phyloP scores from a whole-genome alignment of 2,329 filamentous ascomycete species.

The Drechslerella coelobrocha region DNA sequence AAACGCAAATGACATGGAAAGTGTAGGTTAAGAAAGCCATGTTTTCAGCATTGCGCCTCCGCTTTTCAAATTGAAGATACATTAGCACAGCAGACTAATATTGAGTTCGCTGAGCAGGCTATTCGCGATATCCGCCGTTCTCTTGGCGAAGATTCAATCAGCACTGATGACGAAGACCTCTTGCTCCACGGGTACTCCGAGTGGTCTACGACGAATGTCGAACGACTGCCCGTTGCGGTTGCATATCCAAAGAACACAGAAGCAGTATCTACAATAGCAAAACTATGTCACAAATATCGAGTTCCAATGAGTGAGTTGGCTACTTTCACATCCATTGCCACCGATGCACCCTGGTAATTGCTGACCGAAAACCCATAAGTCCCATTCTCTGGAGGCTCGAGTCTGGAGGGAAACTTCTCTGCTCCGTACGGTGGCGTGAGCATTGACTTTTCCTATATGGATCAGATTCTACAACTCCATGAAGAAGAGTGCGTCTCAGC shows the following conservation, averaged over 20 bases:
- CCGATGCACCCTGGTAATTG: background rate
- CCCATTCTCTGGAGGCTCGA: constrained; percentile 84
- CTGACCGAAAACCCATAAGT: constrained; percentile 57
- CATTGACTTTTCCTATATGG: constrained; percentile 89
- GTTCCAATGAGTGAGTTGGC: constrained; percentile 70
- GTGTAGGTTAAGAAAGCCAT: constrained; percentile 43
- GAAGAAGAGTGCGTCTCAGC: constrained; percentile 67
- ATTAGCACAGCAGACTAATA: background rate
- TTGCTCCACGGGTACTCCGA: constrained; percentile 71
- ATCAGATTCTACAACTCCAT: constrained; percentile 78
- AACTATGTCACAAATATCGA: constrained; percentile 77
- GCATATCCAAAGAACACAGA: constrained; percentile 69
- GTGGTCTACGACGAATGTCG: constrained; percentile 70
- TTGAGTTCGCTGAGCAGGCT: constrained; percentile 59
- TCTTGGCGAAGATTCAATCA: constrained; percentile 66
- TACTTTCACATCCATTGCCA: background rate
- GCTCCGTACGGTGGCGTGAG: constrained; percentile 85
- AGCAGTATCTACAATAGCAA: constrained; percentile 67
- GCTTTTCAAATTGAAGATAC: background rate
- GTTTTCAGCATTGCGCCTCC: background rate
- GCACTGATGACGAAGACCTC: constrained; percentile 69
- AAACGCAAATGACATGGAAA: constrained; percentile 51
- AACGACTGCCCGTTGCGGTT: constrained; percentile 69
- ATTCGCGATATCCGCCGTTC: constrained; percentile 65
- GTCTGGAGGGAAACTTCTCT: constrained; percentile 87